phyloP scores from a whole-genome alignment of 257 asterid genomes.

The Orobanche coerulescens region DNA sequence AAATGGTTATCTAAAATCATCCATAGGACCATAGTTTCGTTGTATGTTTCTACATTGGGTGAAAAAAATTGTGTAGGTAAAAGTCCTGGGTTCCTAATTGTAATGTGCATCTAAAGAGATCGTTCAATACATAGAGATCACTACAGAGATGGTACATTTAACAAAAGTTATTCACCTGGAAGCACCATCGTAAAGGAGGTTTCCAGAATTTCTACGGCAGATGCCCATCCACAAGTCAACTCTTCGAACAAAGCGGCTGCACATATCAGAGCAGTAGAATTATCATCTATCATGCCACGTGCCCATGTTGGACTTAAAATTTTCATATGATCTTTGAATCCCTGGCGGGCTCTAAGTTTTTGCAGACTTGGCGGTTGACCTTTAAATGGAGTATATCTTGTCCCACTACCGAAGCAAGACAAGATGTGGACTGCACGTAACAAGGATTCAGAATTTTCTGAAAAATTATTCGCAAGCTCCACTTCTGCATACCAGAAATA shows the following conservation, averaged over 20 bases:
- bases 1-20: background rate
- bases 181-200: slow-evolving; percentile 83
- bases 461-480: slow-evolving; percentile 51
- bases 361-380: slow-evolving; percentile 59
- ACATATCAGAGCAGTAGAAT: slow-evolving; percentile 66
- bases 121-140: background rate
- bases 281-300: slow-evolving; percentile 68
- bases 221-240: slow-evolving; percentile 65
- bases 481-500: slow-evolving; percentile 88
- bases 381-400: slow-evolving; percentile 55
- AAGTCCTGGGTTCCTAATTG: background rate
- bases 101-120: background rate
- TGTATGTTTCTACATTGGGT: background rate
- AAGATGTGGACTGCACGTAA: slow-evolving; percentile 78
- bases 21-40: background rate
- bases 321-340: slow-evolving; percentile 72
- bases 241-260: slow-evolving; percentile 88
- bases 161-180: slow-evolving; percentile 53
- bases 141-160: slow-evolving; percentile 1
- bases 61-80: background rate
- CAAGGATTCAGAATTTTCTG: slow-evolving; percentile 39
- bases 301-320: slow-evolving; percentile 55
- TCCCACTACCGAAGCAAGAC: slow-evolving; percentile 81
- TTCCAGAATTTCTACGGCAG: slow-evolving; percentile 64
- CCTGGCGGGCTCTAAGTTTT: slow-evolving; percentile 85